Base-by-base conservation (phyloP, 2,329 filamentous ascomycete genomes). In the Lecanicillium sp. region DNA sequence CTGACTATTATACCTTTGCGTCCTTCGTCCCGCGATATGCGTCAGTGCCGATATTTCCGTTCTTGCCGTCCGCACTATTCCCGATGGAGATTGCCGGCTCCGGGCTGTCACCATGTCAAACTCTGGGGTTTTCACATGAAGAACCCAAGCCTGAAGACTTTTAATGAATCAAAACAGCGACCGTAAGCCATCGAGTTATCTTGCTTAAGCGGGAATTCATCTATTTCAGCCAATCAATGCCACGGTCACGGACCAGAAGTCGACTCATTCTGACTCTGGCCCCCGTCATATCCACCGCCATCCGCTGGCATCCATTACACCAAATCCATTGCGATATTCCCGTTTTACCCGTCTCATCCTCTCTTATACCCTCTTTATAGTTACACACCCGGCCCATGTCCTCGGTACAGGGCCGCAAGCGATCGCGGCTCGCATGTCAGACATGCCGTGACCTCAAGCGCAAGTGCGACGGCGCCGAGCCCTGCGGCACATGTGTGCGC, bases 391-490 rank as follows among this genome's bases (percentile, higher is more conserved):
- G n/a, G n/a, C n/a, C n/a, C 11, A 45, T 50, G 48, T 29, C 43
- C 9, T 38, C 48, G 17, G 26, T 42, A 23, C 44, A 51, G 40
- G 58, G 57, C 3, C 58, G 62, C 5, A 63, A 62, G 27, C 68
- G 73, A 1, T 69, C 72, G 20, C 67, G 66, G 32, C 51, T 70
- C 8, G 73, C 72, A 19, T 77, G 73, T 54, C 63, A 72, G 49
- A 70, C 73, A 15, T 80, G 77, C 49, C 68, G 77, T 29, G 67
- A 77, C 11, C 70, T 76, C 41, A 80, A 80, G 58, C 68, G 77
- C 38, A 75, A 76, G 61, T 80, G 77, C 54, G 73, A 79, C 52
- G 75, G 76, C 11, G 63, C 62, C 5, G 62, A 69, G 33, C 77
- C 77, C 0, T 80, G 77, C 56, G 67, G 66, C 40, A 75, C 73